Evolutionary conservation across 2,329 filamentous ascomycete genomes (phyloP).

Genomic region (Colletotrichum simmondsii): DNA sequence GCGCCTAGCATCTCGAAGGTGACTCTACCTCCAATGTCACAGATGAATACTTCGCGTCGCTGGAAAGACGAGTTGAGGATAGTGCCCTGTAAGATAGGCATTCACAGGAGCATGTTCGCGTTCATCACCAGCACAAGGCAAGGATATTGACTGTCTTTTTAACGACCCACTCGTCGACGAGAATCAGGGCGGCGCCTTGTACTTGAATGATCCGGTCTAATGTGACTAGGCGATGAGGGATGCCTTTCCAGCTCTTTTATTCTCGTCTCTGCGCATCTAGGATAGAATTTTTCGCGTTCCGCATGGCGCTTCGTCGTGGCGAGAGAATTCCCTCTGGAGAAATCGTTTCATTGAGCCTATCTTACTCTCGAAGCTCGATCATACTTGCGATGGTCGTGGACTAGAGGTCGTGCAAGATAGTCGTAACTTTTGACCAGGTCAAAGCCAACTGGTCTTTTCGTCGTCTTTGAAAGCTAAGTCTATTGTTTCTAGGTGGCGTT

Average conservation of each 20-base stretch:
- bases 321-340: too few species aligned
- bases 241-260: neutral
- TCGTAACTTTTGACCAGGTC: too few species aligned
- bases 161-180: neutral
- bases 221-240: neutral
- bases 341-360: neutral
- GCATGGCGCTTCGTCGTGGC: too few species aligned
- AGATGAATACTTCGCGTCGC: neutral
- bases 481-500: neutral
- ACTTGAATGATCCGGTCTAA: neutral
- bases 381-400: neutral
- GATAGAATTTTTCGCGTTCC: neutral
- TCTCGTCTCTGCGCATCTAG: neutral
- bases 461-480: neutral
- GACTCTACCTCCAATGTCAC: neutral
- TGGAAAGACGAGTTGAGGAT: too few species aligned
- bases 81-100: neutral
- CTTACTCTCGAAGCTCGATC: neutral
- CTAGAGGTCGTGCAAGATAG: too few species aligned
- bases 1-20: neutral
- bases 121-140: neutral
- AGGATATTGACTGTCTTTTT: neutral
- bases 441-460: neutral
- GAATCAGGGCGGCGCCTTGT: neutral
- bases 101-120: neutral